Evolutionary conservation across 192 early-diverging fungal species (phyloP).

Genomic region (Phlyctochytrium bullatum): DNA sequence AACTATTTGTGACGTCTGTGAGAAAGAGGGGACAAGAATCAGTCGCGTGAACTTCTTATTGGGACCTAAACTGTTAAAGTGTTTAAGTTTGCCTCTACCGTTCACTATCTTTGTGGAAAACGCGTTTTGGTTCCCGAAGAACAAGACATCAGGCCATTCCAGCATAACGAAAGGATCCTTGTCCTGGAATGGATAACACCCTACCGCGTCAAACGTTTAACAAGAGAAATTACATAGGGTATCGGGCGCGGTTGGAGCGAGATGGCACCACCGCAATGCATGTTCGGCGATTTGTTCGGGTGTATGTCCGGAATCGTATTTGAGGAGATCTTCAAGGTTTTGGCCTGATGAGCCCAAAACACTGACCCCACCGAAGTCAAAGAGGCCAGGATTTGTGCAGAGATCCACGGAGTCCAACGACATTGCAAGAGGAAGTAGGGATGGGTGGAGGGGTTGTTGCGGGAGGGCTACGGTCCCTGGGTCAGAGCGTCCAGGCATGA

Average conservation of each 20-base stretch:
- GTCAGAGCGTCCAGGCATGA: constrained; percentile 82
- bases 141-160: constrained; percentile 77
- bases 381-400: constrained; percentile 80
- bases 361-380: constrained; percentile 63
- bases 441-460: constrained; percentile 78
- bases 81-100: too few species aligned
- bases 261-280: constrained; percentile 79
- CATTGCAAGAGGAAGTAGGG: constrained; percentile 64
- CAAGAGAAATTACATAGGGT: constrained; percentile 70
- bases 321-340: constrained; percentile 80
- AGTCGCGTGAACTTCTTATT: too few species aligned
- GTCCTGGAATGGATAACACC: constrained; percentile 88
- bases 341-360: constrained; percentile 84
- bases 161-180: constrained; percentile 84
- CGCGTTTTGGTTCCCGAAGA: constrained; percentile 81
- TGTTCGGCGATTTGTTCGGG: constrained; percentile 70
- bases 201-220: constrained; percentile 34
- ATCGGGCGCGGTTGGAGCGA: constrained; percentile 92
- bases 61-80: too few species aligned
- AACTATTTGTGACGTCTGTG: constrained; percentile 61
- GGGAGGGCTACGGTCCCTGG: constrained; percentile 77
- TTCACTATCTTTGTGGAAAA: constrained; percentile 58
- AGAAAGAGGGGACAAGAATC: constrained; percentile 76
- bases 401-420: constrained; percentile 61
- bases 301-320: constrained; percentile 57